phyloP scores from a whole-genome alignment of 352 stramenopile genomes.

The Discostella stelligera region DNA sequence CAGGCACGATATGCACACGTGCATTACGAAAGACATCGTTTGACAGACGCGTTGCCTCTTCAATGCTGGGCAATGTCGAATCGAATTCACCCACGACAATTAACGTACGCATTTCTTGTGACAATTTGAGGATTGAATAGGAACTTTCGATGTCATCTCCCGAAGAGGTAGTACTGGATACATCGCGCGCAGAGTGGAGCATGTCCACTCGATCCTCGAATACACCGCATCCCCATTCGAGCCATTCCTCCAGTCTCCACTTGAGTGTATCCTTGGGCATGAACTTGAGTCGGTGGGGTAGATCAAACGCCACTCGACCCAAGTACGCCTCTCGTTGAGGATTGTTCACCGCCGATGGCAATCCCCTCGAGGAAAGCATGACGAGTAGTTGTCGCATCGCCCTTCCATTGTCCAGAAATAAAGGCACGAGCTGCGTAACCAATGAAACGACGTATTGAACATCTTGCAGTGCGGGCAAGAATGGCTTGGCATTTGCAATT shows the following conservation, averaged over 20 bases:
- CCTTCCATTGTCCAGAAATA: slow-evolving; percentile 72
- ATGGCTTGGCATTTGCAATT: slow-evolving; percentile 52
- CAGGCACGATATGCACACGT: slow-evolving; percentile 66
- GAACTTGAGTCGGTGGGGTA: slow-evolving; percentile 66
- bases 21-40: slow-evolving; percentile 52
- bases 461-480: slow-evolving; percentile 52
- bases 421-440: slow-evolving; percentile 53
- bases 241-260: slow-evolving; percentile 77
- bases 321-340: slow-evolving; percentile 76
- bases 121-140: slow-evolving; percentile 27
- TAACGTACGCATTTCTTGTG: slow-evolving; percentile 54
- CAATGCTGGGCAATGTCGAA: slow-evolving; percentile 68
- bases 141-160: slow-evolving; percentile 15
- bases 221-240: slow-evolving; percentile 57
- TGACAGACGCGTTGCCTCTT: slow-evolving; percentile 66
- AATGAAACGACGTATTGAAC: slow-evolving; percentile 44
- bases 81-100: slow-evolving; percentile 80
- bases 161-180: slow-evolving; percentile 10
- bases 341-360: slow-evolving; percentile 77
- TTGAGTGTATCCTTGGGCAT: slow-evolving; percentile 71
- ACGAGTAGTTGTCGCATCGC: slow-evolving; percentile 65
- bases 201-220: slow-evolving; percentile 49
- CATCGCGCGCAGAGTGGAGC: slow-evolving; percentile 18
- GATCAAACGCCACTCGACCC: slow-evolving; percentile 72
- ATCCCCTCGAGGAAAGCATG: slow-evolving; percentile 67